Evolutionary conservation across 176 grass and related monocot species (phyloP), one percentile per base, ranked within the genome.

Genomic region (Thinopyrum elongatum): DNA sequence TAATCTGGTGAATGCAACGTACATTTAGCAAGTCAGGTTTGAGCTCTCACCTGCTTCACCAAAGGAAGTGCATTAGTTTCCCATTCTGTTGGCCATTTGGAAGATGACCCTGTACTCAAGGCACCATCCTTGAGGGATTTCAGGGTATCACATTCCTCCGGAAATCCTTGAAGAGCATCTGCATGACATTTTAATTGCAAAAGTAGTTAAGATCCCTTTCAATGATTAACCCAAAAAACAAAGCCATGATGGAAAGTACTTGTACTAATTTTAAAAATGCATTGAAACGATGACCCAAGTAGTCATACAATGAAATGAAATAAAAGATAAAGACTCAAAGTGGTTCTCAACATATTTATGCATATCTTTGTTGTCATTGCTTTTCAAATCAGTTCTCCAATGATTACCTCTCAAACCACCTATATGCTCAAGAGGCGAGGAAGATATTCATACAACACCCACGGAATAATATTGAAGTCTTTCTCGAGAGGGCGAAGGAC

Each of bases 151-250:
- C 96, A 98, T 79, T 90, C 87, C 79, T 95, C 88, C 1, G 92
- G 93, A 92, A 95, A 94, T 25, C 90, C 74, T 94, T 95, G 74
- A 98, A 98, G 73, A 95, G 92, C 90, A 95, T 95, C 93, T 98
- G 90, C 61, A 86, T 82, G 59, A 23, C 68, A 59, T 83, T 68
- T 15, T 13, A 64, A 80, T 49, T 22, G 39, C 23, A 64, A 33
- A 29, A 16, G 31, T 80, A 51, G 5, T 46, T 11, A 12, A 33
- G 26, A 31, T 38, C 55, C 6, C 4, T 74, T 36, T 82, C 59
- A 77, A 70, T 47, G 74, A 36, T 76, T 31, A 19, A 89, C 70
- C 90, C 89, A 17, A 25, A 77, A 63, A 71, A 84, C 36, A 41
- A 41, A 49, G 10, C 16, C 65, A 25, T 14, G 5, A 58, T 27